A percentile compares a stretch with the other conserved stretches of the same genome.
phyloP scores from a whole-genome alignment of 106 monocot species.

The Gastrodia elata region DNA sequence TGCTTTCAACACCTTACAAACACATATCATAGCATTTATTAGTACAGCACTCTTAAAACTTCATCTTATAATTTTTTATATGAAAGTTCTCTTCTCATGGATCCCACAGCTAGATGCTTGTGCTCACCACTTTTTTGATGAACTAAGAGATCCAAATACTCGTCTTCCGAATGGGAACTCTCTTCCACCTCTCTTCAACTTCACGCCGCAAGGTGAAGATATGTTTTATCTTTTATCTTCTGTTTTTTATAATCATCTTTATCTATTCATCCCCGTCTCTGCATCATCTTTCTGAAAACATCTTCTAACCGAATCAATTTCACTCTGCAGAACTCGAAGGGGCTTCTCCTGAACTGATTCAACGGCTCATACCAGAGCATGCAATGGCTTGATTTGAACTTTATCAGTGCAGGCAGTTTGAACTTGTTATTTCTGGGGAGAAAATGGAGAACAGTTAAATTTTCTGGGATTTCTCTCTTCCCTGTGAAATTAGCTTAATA shows the following conservation, averaged over 20 bases:
- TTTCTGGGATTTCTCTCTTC: neutral
- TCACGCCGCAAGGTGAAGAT: conserved; percentile 38
- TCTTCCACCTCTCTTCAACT: conserved; percentile 49
- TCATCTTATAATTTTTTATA: neutral
- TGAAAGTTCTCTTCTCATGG: neutral
- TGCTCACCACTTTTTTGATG: conserved; percentile 58
- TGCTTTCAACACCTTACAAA: neutral
- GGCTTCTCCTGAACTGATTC: conserved; percentile 29
- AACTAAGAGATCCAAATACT: conserved; percentile 41
- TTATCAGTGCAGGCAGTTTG: neutral
- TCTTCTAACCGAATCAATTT: neutral
- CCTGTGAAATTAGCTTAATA: neutral
- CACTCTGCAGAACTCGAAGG: conserved; percentile 31
- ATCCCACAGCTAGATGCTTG: conserved; percentile 51
- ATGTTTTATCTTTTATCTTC: too few species aligned
- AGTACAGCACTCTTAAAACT: neutral
- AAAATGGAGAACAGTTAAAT: neutral
- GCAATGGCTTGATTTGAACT: conserved; percentile 10
- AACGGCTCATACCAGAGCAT: conserved; percentile 25
- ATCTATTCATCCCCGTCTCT: neutral
- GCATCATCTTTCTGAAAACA: neutral
- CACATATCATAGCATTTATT: neutral
- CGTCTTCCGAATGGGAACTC: conserved; percentile 35
- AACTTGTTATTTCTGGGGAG: neutral
- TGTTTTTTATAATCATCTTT: neutral